Evolutionary conservation across 2,329 filamentous ascomycete species (phyloP).

Genomic region (Parasarocladium wereldwijsianum): DNA sequence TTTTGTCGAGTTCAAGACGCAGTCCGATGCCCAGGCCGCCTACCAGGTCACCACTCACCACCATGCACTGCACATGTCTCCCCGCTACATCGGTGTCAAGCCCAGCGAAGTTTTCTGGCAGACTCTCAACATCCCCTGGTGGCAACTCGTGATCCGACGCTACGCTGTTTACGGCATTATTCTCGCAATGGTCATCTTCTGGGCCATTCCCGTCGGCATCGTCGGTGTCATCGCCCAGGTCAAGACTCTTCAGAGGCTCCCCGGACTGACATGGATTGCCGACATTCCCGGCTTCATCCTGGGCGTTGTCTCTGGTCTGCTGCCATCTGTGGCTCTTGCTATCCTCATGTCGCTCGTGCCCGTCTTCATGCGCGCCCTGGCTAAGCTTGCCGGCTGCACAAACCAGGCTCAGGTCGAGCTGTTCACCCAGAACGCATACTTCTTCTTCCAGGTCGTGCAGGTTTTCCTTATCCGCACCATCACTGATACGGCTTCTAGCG

Average conservation of each 20-base stretch:
- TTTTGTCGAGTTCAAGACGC: slow-evolving; percentile 83
- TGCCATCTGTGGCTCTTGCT: slow-evolving; percentile 67
- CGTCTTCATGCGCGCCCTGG: slow-evolving; percentile 48
- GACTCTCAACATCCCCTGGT: slow-evolving; percentile 56
- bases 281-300: slow-evolving; percentile 53
- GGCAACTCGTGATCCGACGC: slow-evolving; percentile 58
- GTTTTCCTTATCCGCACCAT: slow-evolving; percentile 82
- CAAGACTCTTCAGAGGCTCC: slow-evolving; percentile 48
- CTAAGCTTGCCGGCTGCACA: slow-evolving; percentile 65
- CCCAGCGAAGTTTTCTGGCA: slow-evolving; percentile 79
- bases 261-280: slow-evolving; percentile 61
- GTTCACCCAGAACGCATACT: slow-evolving; percentile 85
- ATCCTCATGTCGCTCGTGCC: slow-evolving; percentile 75
- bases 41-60: slow-evolving; percentile 75
- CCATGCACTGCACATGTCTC: slow-evolving; percentile 68
- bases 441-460: slow-evolving; percentile 81
- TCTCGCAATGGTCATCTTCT: slow-evolving; percentile 67
- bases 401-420: slow-evolving; percentile 71
- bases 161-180: slow-evolving; percentile 52
- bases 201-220: slow-evolving; percentile 60
- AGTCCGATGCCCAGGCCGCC: slow-evolving; percentile 71
- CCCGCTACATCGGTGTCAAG: slow-evolving; percentile 67
- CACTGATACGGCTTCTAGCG: slow-evolving; percentile 60
- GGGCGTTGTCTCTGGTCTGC: slow-evolving; percentile 67
- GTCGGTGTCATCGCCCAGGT: slow-evolving; percentile 82